Conservation (phyloP, 2,329 filamentous ascomycete species). For the Claviceps digitariae region DNA sequence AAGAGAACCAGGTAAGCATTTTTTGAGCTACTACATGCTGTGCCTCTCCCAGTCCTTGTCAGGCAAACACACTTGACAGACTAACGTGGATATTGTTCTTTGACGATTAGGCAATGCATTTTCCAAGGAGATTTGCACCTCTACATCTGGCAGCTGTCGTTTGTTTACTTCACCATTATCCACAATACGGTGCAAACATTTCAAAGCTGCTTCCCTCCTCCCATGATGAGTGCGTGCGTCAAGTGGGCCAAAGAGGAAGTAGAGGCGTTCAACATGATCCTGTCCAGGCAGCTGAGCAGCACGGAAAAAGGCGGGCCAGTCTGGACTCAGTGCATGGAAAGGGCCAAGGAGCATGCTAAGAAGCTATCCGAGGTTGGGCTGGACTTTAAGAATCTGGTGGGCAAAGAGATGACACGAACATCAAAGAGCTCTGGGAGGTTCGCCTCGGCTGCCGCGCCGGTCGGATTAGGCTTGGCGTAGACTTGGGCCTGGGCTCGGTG, state of each 20-base stretch:
- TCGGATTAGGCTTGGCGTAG: slow-evolving; percentile 19
- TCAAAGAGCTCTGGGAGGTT: slow-evolving; percentile 7
- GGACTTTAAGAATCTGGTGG: slow-evolving; percentile 76
- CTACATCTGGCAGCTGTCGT: slow-evolving; percentile 91
- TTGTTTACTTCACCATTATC: slow-evolving; percentile 89
- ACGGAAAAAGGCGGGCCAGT: slow-evolving; percentile 62
- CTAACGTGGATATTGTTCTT: neutral
- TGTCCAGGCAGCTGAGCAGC: slow-evolving; percentile 75
- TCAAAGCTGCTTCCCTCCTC: slow-evolving; percentile 70
- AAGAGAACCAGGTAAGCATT: slow-evolving; percentile 59
- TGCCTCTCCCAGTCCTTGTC: no score
- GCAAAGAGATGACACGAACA: slow-evolving; percentile 33
- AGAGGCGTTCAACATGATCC: slow-evolving; percentile 74
- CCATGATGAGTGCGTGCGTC: slow-evolving; percentile 86
- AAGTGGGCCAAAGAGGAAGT: slow-evolving; percentile 97
- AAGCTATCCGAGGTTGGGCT: slow-evolving; percentile 76
- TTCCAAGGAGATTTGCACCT: slow-evolving; percentile 88
- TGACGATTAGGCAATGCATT: slow-evolving; percentile 58
- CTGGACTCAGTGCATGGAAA: slow-evolving; percentile 72
- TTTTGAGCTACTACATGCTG: no score
- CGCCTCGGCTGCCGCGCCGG: slow-evolving; percentile 2
- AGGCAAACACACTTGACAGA: no score
- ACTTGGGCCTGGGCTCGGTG: neutral
- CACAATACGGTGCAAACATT: slow-evolving; percentile 86
- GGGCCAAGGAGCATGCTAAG: slow-evolving; percentile 65